Base-by-base conservation (phyloP, 768 basidiomycete species). In the Mycena latifolia region DNA sequence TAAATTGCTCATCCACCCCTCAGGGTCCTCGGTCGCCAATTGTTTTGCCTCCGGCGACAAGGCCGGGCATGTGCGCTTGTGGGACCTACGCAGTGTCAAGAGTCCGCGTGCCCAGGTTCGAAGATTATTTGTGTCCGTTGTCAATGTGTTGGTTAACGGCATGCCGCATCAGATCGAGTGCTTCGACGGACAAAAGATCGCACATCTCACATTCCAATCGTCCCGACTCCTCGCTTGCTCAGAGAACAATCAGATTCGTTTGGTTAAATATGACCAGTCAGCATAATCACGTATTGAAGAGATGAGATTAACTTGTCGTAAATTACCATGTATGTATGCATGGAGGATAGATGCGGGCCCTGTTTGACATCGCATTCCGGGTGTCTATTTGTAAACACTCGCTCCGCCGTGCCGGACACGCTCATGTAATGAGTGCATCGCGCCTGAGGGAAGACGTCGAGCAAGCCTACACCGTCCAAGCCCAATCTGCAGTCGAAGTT, bases 401-500 rank as follows among this genome's bases (percentile, higher is more conserved):
- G n/a, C n/a, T 22, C 7, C 20, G 22, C 6, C 22, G 20, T 22
- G 14, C n/a, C n/a, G 22, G 43, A n/a, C 43, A 39, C 22, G 11
- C 43, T 45, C 43, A 45, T 45, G 43, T 45, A 25, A 46, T 46
- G 45, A 46, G 45, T 15, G 25, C 45, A 25, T 31, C 65, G 58
- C 78, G 84, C 63, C 80, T 84, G 39, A 80, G 81, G 55, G 82
- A 86, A 74, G 86, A 89, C 63, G 82, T 86, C 53, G 84, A 91
- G 24, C 79, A 78, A 70, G 90, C 90, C 35, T 85, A 91, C 63
- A 77, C 78, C 47, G 69, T 92, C 22, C 90, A 91, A 72, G 80
- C 84, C n/a, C 81, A 76, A 65, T 89, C 88, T 55, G 90, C 84
- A 10, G 78, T 86, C 57, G 78, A 84, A 76, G 89, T 89, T 62